Base-by-base conservation (phyloP, 192 early-diverging fungal genomes). In the Entomortierella beljakovae region DNA sequence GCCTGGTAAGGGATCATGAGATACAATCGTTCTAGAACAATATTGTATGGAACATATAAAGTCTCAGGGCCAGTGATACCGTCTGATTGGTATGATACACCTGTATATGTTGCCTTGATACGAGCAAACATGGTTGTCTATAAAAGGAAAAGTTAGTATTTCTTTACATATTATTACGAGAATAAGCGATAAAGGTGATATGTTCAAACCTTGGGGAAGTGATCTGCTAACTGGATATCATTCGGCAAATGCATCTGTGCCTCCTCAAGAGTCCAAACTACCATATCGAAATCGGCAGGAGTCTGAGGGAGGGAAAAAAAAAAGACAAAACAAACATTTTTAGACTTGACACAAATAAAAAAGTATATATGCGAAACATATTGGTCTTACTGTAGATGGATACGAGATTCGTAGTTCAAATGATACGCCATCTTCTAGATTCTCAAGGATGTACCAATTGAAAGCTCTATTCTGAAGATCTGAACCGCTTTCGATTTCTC, bases 371-470 rank as follows among this genome's bases (percentile, higher is more conserved):
- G 53, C 3, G 32, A 29, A 6, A 31, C 42, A 28, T 20, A 18
- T 31, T 40, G 10, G n/a, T n/a, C 20, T 48, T 68, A 83, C 82
- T 18, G 82, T 68, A 8, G 82, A 67, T 32, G 77, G 77, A 37
- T 83, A 83, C 0, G 82, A 83, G 26, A 83, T 53, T 22, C 82
- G 59, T 40, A 75, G 34, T 34, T 83, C 82, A 57, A 70, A 83
- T 8, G 77, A 76, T 0, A 65, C 53, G 13, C 72, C 69, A 18
- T 76, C 50, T 32, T 75, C 71, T 34, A 83, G 46, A n/a, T 57
- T 68, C 31, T 75, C 48, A 10, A 83, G 64, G 7, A 71, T 61
- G 53, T 83, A 83, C 82, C 82, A 83, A 29, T 69, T 57, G 56
- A 64, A 65, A 35, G 69, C 61, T 20, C 67, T 34, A 23, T 43